Evolutionary conservation across 495 filamentous ascomycete genomes (phyloP).

Genomic region (Neohortaea acidophila): DNA sequence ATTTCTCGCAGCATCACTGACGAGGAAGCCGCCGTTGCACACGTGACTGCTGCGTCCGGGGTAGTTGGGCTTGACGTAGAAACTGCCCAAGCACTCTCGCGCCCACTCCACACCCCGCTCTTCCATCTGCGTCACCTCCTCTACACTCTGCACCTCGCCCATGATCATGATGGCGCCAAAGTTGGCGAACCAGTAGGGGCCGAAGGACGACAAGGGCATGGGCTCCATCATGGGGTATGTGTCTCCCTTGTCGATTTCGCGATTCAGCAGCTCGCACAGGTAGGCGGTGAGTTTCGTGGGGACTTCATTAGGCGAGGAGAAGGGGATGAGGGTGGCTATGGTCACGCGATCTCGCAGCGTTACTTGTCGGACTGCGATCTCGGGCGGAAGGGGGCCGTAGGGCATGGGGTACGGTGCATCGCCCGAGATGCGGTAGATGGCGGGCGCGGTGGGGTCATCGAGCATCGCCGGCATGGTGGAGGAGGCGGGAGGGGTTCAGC

Average conservation of each 20-base stretch:
- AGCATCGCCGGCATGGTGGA: constrained; percentile 69
- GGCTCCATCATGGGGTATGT: constrained; percentile 83
- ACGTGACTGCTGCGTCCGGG: constrained; percentile 90
- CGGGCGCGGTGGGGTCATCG: constrained; percentile 53
- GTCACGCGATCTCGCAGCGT: constrained; percentile 82
- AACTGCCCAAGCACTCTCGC: constrained; percentile 76
- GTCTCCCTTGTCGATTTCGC: constrained; percentile 90
- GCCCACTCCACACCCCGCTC: constrained; percentile 57
- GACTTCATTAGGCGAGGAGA: constrained; percentile 57
- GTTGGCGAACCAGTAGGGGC: constrained; percentile 87
- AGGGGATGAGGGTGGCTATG: constrained; percentile 78
- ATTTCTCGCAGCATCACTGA: constrained; percentile 79
- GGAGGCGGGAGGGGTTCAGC: background rate
- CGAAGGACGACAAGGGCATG: constrained; percentile 61
- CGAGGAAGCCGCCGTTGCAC: constrained; percentile 90
- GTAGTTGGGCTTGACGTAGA: constrained; percentile 96
- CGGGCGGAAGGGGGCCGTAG: constrained; percentile 45
- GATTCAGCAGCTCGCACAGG: constrained; percentile 73
- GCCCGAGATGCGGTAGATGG: constrained; percentile 49
- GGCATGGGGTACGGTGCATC: constrained; percentile 48
- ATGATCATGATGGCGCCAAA: constrained; percentile 90
- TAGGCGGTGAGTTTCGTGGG: constrained; percentile 63
- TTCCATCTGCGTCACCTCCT: constrained; percentile 43
- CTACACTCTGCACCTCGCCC: constrained; percentile 54
- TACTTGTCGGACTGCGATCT: constrained; percentile 66